Evolutionary conservation across 176 grass and related monocot genomes (phyloP), one percentile per base, ranked within the genome.

Genomic region (Triticum urartu): DNA sequence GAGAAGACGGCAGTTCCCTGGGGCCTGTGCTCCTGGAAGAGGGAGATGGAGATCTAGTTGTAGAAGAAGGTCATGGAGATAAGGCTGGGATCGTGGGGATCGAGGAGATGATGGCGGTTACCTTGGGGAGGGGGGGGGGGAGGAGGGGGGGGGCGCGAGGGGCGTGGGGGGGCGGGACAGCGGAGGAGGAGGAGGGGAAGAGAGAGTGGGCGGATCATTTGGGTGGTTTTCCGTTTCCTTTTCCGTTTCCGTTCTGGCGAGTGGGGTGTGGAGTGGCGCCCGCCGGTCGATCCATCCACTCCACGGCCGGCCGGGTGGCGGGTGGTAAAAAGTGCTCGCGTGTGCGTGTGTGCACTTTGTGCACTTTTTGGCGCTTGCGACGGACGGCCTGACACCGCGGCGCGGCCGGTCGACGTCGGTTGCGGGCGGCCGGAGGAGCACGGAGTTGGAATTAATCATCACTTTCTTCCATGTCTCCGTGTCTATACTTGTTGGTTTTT

Each of bases 151-250:
- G 75, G 30, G 42, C 54, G 65, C 63, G 79, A 64, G 79, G 83
- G 75, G 33, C 78, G 86, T 83, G 79, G 38, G 64, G 68, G 86
- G 86, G 45, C 69, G 28, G 81, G 82, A 68, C 68, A 81, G 36
- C 0, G 10, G 82, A 58, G 64, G 3, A 39, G 35, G 35, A 11
- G 71, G 20, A 38, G 48, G 25, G 64, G n/a, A 35, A 35, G 56
- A 26, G 2, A 64, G 64, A 76, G 33, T 14, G 50, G 32, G 65
- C 70, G 60, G 89, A 83, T 66, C 89, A 90, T 90, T 64, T 72
- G 78, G 65, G 45, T 22, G 6, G 14, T 30, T 30, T 30, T 30
- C 28, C 2, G 28, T 30, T 30, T 30, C 12, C 21, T 71, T 47
- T 60, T 6, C 17, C 15, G 24, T 2, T 54, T 11, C 40, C 40